phyloP scores from a whole-genome alignment of 2,329 filamentous ascomycete species.

The Colletotrichum costaricense region DNA sequence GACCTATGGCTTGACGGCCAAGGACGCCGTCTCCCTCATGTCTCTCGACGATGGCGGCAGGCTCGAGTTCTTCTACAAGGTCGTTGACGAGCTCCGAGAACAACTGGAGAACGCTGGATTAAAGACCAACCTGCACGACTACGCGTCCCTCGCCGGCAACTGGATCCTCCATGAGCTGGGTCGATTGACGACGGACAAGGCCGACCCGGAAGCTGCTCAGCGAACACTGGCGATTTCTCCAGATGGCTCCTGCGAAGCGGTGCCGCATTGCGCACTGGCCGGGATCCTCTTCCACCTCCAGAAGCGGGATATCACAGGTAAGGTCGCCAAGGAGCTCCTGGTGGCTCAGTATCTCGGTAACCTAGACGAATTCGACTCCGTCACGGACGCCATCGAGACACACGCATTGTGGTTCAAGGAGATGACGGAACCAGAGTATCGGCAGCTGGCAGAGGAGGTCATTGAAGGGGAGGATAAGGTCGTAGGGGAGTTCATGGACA shows the following conservation, averaged over 20 bases:
- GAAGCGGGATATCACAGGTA: conserved; percentile 62
- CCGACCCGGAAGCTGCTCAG: conserved; percentile 40
- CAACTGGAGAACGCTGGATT: conserved; percentile 12
- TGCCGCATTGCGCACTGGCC: conserved; percentile 60
- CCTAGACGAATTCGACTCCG: conserved; percentile 49
- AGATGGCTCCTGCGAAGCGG: conserved; percentile 58
- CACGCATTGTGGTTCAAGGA: conserved; percentile 67
- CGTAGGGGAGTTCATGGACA: conserved; percentile 57
- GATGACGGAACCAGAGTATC: conserved; percentile 60
- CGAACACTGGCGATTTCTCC: conserved; percentile 50
- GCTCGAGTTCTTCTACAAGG: conserved; percentile 83
- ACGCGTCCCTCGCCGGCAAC: conserved; percentile 65
- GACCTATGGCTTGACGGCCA: conserved; percentile 76
- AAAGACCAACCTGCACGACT: conserved; percentile 44
- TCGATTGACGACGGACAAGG: conserved; percentile 68
- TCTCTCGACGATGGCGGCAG: conserved; percentile 82
- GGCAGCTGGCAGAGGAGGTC: conserved; percentile 55
- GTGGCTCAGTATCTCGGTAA: conserved; percentile 62
- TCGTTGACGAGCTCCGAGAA: conserved; percentile 62
- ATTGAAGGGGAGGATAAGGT: conserved; percentile 59
- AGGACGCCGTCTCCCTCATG: conserved; percentile 86
- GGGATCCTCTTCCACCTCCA: conserved; percentile 63
- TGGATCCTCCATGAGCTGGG: conserved; percentile 83
- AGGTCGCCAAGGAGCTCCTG: conserved; percentile 69
- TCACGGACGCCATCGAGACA: conserved; percentile 57